Conservation (phyloP, 2,329 filamentous ascomycete genomes). For the Colletotrichum orbiculare region DNA sequence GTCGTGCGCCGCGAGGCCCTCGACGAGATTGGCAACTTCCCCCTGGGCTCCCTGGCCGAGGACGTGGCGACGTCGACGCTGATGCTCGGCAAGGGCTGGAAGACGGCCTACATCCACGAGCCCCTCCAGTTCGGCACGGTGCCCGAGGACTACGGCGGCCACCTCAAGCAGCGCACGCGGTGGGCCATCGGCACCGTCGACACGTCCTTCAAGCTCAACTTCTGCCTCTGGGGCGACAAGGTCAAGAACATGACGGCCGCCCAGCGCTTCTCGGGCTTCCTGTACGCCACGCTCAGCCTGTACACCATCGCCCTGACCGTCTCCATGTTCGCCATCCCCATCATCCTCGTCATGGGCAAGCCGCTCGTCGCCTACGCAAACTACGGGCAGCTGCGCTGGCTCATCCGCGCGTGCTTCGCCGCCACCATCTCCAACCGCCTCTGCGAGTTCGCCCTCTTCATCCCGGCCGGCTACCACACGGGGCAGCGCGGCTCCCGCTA, state of each 20-base stretch:
- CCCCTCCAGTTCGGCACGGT: constrained; percentile 70
- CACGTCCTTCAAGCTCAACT: constrained; percentile 69
- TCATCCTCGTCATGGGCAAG: constrained; percentile 67
- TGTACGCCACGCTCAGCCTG: constrained; percentile 65
- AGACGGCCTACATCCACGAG: constrained; percentile 69
- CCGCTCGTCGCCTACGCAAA: constrained; percentile 67
- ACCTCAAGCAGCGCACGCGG: constrained; percentile 67
- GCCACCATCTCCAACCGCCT: constrained; percentile 62
- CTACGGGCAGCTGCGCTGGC: constrained; percentile 66
- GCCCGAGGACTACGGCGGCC: constrained; percentile 65
- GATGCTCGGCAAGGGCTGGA: constrained; percentile 71
- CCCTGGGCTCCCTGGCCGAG: constrained; percentile 68
- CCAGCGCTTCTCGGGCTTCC: constrained; percentile 68
- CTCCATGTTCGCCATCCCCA: constrained; percentile 67
- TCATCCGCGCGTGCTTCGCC: constrained; percentile 66
- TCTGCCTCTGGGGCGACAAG: constrained; percentile 65
- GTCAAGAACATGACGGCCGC: constrained; percentile 65
- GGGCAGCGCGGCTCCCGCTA: constrained; percentile 66
- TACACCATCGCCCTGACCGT: constrained; percentile 66
- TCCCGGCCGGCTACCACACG: constrained; percentile 69
- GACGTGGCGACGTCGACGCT: constrained; percentile 69
- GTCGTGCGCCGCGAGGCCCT: constrained; percentile 68
- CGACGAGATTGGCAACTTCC: constrained; percentile 71
- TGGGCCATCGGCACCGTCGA: constrained; percentile 69
- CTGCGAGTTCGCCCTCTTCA: constrained; percentile 67